phyloP scores from a whole-genome alignment of 805 yeast genomes.

The Pichia heedii region DNA sequence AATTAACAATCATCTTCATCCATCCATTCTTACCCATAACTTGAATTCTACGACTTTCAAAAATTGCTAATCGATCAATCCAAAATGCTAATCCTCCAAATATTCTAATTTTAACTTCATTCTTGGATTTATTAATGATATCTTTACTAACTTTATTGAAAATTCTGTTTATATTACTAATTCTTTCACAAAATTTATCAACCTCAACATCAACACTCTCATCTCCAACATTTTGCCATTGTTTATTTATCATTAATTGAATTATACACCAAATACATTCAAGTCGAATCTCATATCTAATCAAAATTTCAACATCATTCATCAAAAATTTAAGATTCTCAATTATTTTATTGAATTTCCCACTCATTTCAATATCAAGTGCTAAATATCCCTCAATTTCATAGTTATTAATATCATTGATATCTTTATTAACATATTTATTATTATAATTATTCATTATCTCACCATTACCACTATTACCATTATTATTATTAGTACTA shows the following conservation, averaged over 20 bases:
- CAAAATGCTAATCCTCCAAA: slow-evolving; percentile 13
- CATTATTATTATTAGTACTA: not conserved
- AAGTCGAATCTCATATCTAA: slow-evolving; percentile 47
- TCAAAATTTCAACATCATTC: slow-evolving; percentile 33
- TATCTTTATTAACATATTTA: not conserved
- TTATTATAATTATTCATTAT: not conserved
- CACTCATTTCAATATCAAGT: slow-evolving; percentile 20
- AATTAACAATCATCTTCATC: slow-evolving; percentile 48
- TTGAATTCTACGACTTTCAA: slow-evolving; percentile 41
- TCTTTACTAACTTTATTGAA: slow-evolving; percentile 8
- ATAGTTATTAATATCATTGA: not conserved
- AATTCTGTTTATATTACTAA: slow-evolving; percentile 9
- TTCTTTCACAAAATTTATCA: slow-evolving; percentile 12
- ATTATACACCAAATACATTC: slow-evolving; percentile 12
- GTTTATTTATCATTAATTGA: slow-evolving; percentile 8
- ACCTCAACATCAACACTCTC: slow-evolving; percentile 11
- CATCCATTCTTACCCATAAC: slow-evolving; percentile 52
- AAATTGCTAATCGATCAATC: slow-evolving; percentile 43
- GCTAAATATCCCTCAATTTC: slow-evolving; percentile 17
- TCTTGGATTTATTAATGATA: slow-evolving; percentile 4
- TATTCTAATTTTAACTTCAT: slow-evolving; percentile 8
- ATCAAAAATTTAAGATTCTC: slow-evolving; percentile 28
- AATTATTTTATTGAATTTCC: slow-evolving; percentile 31
- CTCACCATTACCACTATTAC: not conserved
- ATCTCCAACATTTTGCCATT: slow-evolving; percentile 7